phyloP scores from a whole-genome alignment of 2,329 filamentous ascomycete genomes.

The Pseudogymnoascus sp. region DNA sequence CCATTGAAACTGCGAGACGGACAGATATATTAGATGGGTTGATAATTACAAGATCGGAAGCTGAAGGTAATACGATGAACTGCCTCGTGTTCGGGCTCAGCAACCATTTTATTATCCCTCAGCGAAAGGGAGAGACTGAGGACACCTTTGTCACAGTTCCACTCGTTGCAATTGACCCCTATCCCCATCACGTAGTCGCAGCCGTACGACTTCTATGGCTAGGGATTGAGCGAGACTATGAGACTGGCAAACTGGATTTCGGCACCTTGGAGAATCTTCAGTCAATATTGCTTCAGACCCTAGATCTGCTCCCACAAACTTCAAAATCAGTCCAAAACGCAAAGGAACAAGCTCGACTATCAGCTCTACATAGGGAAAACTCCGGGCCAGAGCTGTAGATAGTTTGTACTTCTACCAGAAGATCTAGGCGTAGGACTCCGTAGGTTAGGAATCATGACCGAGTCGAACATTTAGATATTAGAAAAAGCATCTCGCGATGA shows the following conservation, averaged over 20 bases:
- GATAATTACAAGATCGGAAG: conserved; percentile 18
- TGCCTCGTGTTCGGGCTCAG: conserved; percentile 24
- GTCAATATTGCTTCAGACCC: conserved; percentile 20
- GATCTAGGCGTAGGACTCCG: not conserved
- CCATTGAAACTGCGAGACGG: conserved; percentile 22
- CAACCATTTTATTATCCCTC: conserved; percentile 21
- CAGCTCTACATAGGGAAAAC: not conserved
- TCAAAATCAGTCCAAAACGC: conserved; percentile 24
- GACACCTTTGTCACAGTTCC: conserved; percentile 16
- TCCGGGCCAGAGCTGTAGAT: not conserved
- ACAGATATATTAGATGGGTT: conserved; percentile 22
- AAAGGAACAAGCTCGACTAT: not conserved
- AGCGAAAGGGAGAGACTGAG: not conserved
- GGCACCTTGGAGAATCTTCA: conserved; percentile 21
- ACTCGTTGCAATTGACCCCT: conserved; percentile 26
- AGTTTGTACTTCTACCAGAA: not conserved
- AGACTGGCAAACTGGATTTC: conserved; percentile 20
- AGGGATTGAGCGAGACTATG: conserved; percentile 22
- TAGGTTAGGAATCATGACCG: not conserved
- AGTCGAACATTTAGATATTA: not conserved
- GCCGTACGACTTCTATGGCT: conserved; percentile 24
- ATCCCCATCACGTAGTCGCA: conserved; percentile 27
- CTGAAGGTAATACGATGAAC: conserved; percentile 23
- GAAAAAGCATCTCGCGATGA: not conserved
- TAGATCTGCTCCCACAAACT: conserved; percentile 24